Conservation (phyloP, 2,329 filamentous ascomycete species). For the Keithomyces neogunnii region DNA sequence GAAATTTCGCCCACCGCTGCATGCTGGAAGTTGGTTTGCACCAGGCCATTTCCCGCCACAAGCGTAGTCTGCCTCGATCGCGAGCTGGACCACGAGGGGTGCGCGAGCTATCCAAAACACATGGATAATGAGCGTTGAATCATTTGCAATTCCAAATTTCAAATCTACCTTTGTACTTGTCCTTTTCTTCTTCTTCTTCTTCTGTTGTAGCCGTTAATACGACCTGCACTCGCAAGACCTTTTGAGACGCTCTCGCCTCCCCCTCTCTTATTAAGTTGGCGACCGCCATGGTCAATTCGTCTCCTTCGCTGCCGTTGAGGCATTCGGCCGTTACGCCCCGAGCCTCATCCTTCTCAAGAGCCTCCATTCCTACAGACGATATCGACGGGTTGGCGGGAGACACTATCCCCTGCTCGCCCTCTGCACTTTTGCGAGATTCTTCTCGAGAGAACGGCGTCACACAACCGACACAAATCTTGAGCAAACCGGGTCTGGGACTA, state of each 20-base stretch:
- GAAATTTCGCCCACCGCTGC: constrained; percentile 5
- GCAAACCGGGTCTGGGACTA: constrained; percentile 25
- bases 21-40: background rate
- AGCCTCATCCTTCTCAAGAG: constrained; percentile 17
- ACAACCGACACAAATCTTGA: constrained; percentile 39
- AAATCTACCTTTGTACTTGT: too few relatives aligned
- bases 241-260: background rate
- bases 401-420: constrained; percentile 37
- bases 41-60: constrained; percentile 4
- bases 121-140: constrained; percentile 1
- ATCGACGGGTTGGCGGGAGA: constrained; percentile 37
- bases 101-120: background rate
- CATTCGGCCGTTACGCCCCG: constrained; percentile 19
- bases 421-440: constrained; percentile 23
- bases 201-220: background rate
- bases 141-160: background rate
- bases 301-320: constrained; percentile 23
- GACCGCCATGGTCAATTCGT: constrained; percentile 18
- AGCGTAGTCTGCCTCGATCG: constrained; percentile 3
- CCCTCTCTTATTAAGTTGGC: background rate
- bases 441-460: constrained; percentile 19
- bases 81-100: background rate
- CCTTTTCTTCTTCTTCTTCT: background rate
- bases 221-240: too few relatives aligned
- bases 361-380: constrained; percentile 21